Evolutionary conservation across 2,329 filamentous ascomycete species (phyloP).

Genomic region (Teratosphaeria pseudoeucalypti): DNA sequence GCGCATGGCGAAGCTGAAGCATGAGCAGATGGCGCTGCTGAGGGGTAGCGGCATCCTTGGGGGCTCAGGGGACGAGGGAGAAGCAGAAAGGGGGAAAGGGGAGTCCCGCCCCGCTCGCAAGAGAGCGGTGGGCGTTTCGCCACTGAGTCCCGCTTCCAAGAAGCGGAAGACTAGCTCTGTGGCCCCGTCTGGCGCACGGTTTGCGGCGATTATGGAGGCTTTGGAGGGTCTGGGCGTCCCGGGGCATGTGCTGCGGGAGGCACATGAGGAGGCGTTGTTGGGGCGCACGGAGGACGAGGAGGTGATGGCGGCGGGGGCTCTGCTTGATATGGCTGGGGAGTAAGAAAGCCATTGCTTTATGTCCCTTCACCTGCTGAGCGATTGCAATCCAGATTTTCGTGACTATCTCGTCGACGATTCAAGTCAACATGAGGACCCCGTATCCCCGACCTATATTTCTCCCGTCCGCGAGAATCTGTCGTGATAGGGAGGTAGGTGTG

Average conservation of each 20-base stretch:
- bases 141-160: not conserved
- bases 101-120: too few species aligned
- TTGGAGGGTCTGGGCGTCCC: not conserved
- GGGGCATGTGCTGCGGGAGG: not conserved
- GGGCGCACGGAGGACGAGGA: not conserved
- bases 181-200: not conserved
- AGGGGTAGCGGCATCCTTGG: not conserved
- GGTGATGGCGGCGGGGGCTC: too few species aligned
- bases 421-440: too few species aligned
- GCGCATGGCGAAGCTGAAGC: not conserved
- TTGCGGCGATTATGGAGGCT: not conserved
- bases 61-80: not conserved
- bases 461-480: too few species aligned
- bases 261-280: not conserved
- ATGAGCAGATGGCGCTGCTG: not conserved
- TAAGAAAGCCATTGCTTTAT: not conserved
- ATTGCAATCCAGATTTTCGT: too few species aligned
- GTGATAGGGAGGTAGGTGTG: too few species aligned
- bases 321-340: not conserved
- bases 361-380: not conserved
- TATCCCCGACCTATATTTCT: too few species aligned
- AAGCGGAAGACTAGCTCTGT: not conserved
- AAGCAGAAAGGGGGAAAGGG: too few species aligned
- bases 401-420: too few species aligned
- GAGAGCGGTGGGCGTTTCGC: not conserved